Evolutionary conservation across 2,329 filamentous ascomycete species (phyloP).

Genomic region (Diaporthe australafricana): DNA sequence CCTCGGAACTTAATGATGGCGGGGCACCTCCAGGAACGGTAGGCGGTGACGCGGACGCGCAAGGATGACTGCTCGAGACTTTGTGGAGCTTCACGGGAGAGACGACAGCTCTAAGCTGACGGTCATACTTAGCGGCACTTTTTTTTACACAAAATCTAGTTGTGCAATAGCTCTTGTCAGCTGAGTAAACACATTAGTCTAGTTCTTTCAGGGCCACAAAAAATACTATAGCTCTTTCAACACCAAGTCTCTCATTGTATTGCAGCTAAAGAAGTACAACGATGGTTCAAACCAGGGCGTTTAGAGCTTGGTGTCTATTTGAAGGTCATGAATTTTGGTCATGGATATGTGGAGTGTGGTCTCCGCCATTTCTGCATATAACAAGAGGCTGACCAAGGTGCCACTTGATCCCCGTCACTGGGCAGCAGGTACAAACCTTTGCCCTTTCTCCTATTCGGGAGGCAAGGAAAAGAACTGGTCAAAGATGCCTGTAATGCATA

Average conservation of each 20-base stretch:
- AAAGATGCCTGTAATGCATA: neutral
- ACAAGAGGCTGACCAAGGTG: neutral
- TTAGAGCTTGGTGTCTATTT: constrained; percentile 11
- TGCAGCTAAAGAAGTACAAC: neutral
- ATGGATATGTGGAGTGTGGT: constrained; percentile 1
- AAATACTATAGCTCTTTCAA: neutral
- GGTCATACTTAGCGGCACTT: neutral
- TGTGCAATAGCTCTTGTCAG: neutral
- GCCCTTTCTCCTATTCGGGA: neutral
- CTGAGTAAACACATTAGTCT: neutral
- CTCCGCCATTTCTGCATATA: constrained; percentile 4
- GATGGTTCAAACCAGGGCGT: neutral
- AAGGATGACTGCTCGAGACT: constrained; percentile 18
- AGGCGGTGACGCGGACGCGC: neutral
- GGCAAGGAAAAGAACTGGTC: neutral
- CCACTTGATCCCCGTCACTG: neutral
- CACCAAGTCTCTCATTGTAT: too few relatives aligned
- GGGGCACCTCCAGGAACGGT: constrained; percentile 18
- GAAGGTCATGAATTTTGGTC: neutral
- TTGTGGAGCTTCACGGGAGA: neutral
- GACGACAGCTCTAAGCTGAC: neutral
- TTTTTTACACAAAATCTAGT: neutral
- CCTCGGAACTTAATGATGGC: neutral
- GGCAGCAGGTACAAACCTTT: neutral
- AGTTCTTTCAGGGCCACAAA: neutral